These are phyloP conservation scores for Cladophialophora immunda DNA, from an alignment of 2,329 filamentous ascomycete genomes.

Conservation along the genomic window DNA sequence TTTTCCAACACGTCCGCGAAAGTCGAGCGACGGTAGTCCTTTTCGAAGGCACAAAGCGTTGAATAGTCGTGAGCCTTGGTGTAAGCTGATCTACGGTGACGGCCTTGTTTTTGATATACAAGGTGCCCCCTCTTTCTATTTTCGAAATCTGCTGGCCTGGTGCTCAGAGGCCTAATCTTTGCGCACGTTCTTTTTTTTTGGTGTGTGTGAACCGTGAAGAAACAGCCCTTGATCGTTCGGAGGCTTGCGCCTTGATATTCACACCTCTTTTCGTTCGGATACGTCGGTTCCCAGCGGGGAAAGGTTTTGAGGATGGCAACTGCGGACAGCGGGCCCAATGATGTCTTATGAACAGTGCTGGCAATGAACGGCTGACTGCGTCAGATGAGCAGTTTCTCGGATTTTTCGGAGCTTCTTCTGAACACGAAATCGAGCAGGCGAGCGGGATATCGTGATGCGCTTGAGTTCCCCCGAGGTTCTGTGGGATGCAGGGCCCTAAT, in stretches of 20 bases:
- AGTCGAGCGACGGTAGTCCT: not conserved
- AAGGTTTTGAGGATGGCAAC: constrained; percentile 11
- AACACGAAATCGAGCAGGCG: no score
- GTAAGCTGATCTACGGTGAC: constrained; percentile 19
- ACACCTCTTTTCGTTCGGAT: constrained; percentile 6
- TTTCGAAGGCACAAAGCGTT: not conserved
- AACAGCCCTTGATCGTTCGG: not conserved
- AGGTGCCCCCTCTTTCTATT: not conserved
- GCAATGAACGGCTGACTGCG: not conserved
- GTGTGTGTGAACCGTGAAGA: not conserved
- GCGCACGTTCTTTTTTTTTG: not conserved
- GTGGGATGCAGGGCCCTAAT: constrained; percentile 14
- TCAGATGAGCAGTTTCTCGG: constrained; percentile 17
- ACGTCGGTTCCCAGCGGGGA: constrained; percentile 15
- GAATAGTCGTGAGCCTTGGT: not conserved
- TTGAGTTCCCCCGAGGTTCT: constrained; percentile 11
- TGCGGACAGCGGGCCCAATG: constrained; percentile 1
- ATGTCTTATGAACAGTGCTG: constrained; percentile 9
- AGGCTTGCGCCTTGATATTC: constrained; percentile 1
- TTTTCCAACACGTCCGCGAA: not conserved
- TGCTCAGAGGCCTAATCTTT: not conserved
- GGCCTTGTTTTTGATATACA: not conserved
- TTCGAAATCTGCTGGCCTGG: not conserved
- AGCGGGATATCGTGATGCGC: not conserved
- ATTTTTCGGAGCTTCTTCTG: not conserved